Base-by-base conservation (phyloP, 176 grass and related monocot genomes). In the Dendrocalamus sinicus region DNA sequence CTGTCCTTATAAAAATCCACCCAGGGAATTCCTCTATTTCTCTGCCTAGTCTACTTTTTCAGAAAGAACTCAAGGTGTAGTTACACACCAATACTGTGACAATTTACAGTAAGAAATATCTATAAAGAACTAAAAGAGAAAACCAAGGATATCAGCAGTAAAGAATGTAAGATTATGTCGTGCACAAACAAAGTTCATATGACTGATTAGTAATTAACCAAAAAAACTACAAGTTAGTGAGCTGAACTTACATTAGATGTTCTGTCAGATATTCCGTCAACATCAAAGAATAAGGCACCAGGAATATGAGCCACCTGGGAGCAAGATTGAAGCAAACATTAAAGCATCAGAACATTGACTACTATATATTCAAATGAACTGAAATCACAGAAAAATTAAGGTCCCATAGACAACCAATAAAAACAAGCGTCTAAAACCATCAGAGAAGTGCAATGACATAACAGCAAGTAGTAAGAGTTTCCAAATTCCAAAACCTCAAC, bases 301-400 rank as follows among this genome's bases (percentile, higher is more conserved):
- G 90, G 93, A 84, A 99, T 99, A 91, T 99, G 96, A 47, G 96
- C 93, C 84, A 99, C 94, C 93, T 99, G 79, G 63, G 69, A 79
- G 88, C 66, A 78, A 85, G 9, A 75, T 44, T 40, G 10, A 79
- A 72, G n/a, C 20, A 54, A 76, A 88, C 3, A 32, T 23, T 68
- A 45, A 28, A 44, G 22, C 10, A 52, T 71, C 26, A 54, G 15
- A 78, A 44, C 2, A 17, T 64, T 6, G 5, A 26, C 2, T 26
- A 86, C 12, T 53, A 51, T 79, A 72, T 20, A 78, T 88, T 62
- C 17, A 71, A 65, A 52, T 16, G 19, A 75, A 63, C 16, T 60
- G 22, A 17, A 67, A 16, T 28, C 8, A 5, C 28, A 11, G 30
- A 37, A 66, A 79, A 70, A 32, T 22, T 66, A 74, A 45, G 54